Evolutionary conservation across 1,284 basidiomycete species (phyloP), one percentile per base, ranked within the genome.

Genomic region (Cryptococcus sp.): DNA sequence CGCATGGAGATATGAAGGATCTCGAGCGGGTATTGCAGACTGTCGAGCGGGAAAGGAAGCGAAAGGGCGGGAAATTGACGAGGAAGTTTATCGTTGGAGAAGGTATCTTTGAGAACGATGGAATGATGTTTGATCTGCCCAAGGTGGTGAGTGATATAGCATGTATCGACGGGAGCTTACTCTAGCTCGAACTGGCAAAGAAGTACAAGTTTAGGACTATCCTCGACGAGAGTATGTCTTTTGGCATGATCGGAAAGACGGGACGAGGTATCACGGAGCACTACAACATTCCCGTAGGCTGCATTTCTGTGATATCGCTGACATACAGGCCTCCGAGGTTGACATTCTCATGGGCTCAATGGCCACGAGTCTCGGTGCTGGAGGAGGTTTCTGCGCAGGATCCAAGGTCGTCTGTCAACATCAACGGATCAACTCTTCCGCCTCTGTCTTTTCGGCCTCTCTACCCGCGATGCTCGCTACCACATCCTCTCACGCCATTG

Each of bases 161-260:
- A 19, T 11, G 5, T 12, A 9, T 11, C 5, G 22, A 16, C 9
- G n/a, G 2, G n/a, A 18, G 12, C 43, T 24, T 7, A 43, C 28
- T 16, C 19, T 49, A 92, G 89, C 83, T 95, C 57, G 92, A 97
- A 68, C 79, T 98, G 51, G 97, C 97, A 77, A 77, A 80, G 60
- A 91, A 93, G 74, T 89, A 90, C 81, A 97, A 97, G 74, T 97
- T 93, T 73, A 83, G 95, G 16, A 76, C 98, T 48, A 86, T 98
- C 52, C 79, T 98, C 19, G 94, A 99, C 71, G 95, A 99, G 74
- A 85, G 82, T 52, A 82, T 89, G 65, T 95, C 92, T 2, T 92
- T 98, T 63, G 94, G 94, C 33, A 83, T 86, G 42, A 82, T 98
- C 25, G 94, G 95, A 36, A 78, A 86, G 43, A 95, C 92, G 35